These are phyloP conservation scores for Nyctanthes arbortristis DNA, from an alignment of 257 asterid species.

Conservation along the genomic window DNA sequence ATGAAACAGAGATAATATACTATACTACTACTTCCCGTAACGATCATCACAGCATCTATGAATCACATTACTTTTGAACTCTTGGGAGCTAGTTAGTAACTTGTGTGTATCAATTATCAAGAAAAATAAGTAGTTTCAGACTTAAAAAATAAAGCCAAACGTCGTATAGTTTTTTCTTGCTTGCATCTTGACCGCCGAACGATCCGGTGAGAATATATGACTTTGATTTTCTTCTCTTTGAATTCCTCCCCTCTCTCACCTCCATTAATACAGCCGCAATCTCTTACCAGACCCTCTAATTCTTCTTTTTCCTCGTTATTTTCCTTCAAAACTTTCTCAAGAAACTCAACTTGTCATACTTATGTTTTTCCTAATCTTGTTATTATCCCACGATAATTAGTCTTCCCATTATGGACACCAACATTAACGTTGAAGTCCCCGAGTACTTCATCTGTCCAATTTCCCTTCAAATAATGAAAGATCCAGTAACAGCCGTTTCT, in stretches of 20 bases:
- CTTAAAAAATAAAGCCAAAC: no score
- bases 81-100: no score
- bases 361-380: neutral
- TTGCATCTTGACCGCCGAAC: neutral
- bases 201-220: constrained; percentile 21
- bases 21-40: no score
- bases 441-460: constrained; percentile 64
- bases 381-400: no score
- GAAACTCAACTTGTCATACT: no score
- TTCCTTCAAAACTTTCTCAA: neutral
- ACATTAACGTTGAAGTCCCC: constrained; percentile 39
- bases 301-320: neutral
- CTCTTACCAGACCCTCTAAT: constrained; percentile 20
- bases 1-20: no score
- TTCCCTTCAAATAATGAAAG: constrained; percentile 66
- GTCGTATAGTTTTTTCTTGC: constrained; percentile 20
- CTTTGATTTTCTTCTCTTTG: constrained; percentile 3
- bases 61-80: no score
- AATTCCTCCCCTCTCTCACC: neutral
- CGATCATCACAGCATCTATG: no score
- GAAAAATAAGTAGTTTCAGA: no score
- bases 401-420: constrained; percentile 27
- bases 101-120: no score
- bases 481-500: constrained; percentile 55
- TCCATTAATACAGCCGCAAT: constrained; percentile 10